Percentiles rank a stretch among this genome's conserved stretches.
Conservation (phyloP, 805 yeast species). For the Hanseniaspora occidentalis region DNA sequence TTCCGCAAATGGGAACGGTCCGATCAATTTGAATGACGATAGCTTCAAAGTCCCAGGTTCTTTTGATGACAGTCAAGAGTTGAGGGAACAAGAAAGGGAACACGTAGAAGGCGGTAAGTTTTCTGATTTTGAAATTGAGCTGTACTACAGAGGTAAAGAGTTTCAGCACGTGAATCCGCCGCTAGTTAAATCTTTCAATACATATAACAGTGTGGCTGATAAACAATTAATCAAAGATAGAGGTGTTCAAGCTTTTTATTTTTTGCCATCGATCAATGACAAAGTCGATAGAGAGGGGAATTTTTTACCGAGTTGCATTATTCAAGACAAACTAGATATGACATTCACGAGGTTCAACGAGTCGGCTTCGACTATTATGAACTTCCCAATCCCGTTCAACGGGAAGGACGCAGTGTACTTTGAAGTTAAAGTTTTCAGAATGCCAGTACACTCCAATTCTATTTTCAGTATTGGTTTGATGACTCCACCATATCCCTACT, state of each 20-base stretch:
- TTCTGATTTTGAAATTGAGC: conserved; percentile 22
- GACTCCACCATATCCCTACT: conserved; percentile 64
- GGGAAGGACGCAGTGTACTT: conserved; percentile 60
- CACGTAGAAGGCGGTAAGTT: conserved; percentile 15
- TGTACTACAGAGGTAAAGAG: conserved; percentile 20
- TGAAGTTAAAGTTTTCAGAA: conserved; percentile 41
- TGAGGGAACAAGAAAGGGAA: conserved; percentile 14
- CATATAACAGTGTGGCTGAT: conserved; percentile 17
- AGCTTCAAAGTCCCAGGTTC: conserved; percentile 19
- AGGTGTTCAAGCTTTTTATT: conserved; percentile 24
- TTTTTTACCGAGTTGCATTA: conserved; percentile 23
- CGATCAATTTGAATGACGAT: conserved; percentile 13
- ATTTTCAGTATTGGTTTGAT: conserved; percentile 54
- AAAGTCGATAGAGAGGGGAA: conserved; percentile 21
- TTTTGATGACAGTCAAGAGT: conserved; percentile 17
- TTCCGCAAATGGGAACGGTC: conserved; percentile 13
- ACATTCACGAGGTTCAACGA: conserved; percentile 20
- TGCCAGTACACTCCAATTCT: conserved; percentile 25
- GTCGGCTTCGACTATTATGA: conserved; percentile 23
- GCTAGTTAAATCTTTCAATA: conserved; percentile 20
- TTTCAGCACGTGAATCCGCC: conserved; percentile 22
- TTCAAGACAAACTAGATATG: conserved; percentile 24
- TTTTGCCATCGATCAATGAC: conserved; percentile 24
- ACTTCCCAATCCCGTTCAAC: conserved; percentile 26
- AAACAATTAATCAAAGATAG: conserved; percentile 21